A percentile compares a stretch with the other conserved stretches of the same genome.
Conservation (phyloP, 306 rosid genomes). For the Gastrolobium bilobum region DNA sequence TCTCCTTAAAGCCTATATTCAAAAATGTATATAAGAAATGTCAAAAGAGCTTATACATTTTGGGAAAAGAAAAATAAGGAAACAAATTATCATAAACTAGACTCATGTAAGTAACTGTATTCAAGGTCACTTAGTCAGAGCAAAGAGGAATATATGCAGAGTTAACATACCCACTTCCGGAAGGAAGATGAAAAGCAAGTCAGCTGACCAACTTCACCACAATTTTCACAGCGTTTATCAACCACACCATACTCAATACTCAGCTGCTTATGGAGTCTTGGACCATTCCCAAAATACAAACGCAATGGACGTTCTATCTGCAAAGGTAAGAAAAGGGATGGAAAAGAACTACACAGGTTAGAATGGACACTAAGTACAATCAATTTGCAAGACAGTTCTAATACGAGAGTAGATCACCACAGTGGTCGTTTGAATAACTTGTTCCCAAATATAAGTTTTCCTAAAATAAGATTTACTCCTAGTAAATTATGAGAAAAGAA, state of each 20-base stretch:
- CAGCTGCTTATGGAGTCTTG: background rate
- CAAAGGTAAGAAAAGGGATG: background rate
- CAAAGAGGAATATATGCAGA: background rate
- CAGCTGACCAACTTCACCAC: conserved; percentile 34
- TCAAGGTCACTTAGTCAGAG: background rate
- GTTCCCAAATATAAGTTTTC: background rate
- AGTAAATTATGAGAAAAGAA: background rate
- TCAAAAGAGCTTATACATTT: background rate
- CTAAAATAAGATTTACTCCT: background rate
- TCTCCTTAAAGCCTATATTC: conserved; percentile 36
- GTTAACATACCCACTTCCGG: conserved; percentile 41
- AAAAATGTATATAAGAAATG: background rate
- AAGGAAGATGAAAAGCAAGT: conserved; percentile 41
- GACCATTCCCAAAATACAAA: conserved; percentile 40
- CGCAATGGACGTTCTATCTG: conserved; percentile 34
- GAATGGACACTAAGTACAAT: background rate
- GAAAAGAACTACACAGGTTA: background rate
- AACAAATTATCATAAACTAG: background rate
- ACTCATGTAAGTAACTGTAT: background rate
- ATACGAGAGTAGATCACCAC: background rate
- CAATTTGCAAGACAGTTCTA: background rate
- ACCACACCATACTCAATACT: background rate
- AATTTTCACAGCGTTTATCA: background rate
- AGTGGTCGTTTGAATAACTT: background rate
- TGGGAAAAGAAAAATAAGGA: background rate